Evolutionary conservation across 2,329 filamentous ascomycete genomes (phyloP).

Genomic region (Xylaria multiplex): DNA sequence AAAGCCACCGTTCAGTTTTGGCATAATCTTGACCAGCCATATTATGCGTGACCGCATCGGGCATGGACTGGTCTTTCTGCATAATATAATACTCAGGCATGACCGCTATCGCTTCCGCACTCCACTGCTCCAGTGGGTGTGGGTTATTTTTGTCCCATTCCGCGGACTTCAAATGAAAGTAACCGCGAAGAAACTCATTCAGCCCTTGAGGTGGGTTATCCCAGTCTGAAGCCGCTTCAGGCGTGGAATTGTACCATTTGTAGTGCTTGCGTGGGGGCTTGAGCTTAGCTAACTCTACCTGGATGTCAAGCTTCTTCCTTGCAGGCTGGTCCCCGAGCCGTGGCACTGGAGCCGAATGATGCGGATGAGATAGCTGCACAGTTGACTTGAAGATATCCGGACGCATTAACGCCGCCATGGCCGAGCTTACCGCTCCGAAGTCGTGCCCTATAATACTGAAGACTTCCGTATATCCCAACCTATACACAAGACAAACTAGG

Average conservation of each 20-base stretch:
- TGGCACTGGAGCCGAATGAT: conserved; percentile 62
- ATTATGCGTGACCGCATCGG: conserved; percentile 62
- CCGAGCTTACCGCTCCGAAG: conserved; percentile 70
- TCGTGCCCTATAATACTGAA: conserved; percentile 65
- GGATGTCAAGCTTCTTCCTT: conserved; percentile 56
- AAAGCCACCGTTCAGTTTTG: conserved; percentile 63
- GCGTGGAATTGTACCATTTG: conserved; percentile 71
- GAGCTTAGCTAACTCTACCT: conserved; percentile 63
- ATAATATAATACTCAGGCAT: conserved; percentile 78
- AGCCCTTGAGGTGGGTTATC: conserved; percentile 52
- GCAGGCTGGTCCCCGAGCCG: conserved; percentile 51
- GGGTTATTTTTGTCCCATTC: conserved; percentile 67
- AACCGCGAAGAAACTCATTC: conserved; percentile 70
- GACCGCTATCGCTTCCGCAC: conserved; percentile 63
- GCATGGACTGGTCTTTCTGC: conserved; percentile 67
- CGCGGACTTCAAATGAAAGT: conserved; percentile 74
- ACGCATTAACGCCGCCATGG: conserved; percentile 68
- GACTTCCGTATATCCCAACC: conserved; percentile 67
- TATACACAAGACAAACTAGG: conserved; percentile 68
- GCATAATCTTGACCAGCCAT: conserved; percentile 63
- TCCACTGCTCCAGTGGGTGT: conserved; percentile 64
- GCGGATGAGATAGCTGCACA: conserved; percentile 73
- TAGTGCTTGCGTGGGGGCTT: conserved; percentile 73
- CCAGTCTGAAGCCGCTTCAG: conserved; percentile 60
- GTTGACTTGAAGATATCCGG: conserved; percentile 72